Evolutionary conservation across 1,284 basidiomycete species (phyloP).

Genomic region (Tilletia caries): DNA sequence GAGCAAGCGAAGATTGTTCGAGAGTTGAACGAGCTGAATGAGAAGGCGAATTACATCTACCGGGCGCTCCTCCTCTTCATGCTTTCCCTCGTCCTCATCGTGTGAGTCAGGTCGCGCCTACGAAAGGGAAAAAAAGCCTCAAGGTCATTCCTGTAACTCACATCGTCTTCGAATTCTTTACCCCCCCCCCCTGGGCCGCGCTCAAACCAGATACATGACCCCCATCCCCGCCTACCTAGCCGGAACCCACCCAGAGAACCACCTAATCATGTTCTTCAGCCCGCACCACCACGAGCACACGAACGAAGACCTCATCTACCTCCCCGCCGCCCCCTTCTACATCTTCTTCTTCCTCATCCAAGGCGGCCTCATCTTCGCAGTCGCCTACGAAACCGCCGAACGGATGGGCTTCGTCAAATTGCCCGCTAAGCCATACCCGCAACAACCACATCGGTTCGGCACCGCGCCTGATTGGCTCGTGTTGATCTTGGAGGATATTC

Average conservation of each 20-base stretch:
- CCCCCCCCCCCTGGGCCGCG: not conserved
- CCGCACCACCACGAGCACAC: constrained; percentile 40
- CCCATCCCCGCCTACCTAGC: constrained; percentile 47
- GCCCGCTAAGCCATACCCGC: constrained; percentile 26
- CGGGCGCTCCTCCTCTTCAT: constrained; percentile 37
- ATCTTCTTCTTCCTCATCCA: constrained; percentile 35
- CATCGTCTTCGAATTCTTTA: not conserved
- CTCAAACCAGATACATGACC: constrained; percentile 34
- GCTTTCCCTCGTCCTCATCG: constrained; percentile 31
- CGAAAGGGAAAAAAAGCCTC: not conserved
- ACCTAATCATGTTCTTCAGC: constrained; percentile 38
- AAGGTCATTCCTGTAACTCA: not conserved
- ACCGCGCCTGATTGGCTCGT: constrained; percentile 47
- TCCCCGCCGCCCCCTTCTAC: constrained; percentile 52
- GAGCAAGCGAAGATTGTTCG: constrained; percentile 45
- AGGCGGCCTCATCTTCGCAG: constrained; percentile 34
- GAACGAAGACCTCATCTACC: constrained; percentile 46
- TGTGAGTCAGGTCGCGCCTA: constrained; percentile 17
- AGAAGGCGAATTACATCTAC: constrained; percentile 46
- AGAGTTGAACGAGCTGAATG: constrained; percentile 36
- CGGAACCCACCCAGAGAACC: constrained; percentile 49
- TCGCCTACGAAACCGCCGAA: constrained; percentile 31
- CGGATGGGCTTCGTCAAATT: constrained; percentile 29
- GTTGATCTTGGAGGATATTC: constrained; percentile 39
- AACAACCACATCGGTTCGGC: constrained; percentile 48